Conservation (phyloP, 2,329 filamentous ascomycete species). For the Fusarium hainanense region DNA sequence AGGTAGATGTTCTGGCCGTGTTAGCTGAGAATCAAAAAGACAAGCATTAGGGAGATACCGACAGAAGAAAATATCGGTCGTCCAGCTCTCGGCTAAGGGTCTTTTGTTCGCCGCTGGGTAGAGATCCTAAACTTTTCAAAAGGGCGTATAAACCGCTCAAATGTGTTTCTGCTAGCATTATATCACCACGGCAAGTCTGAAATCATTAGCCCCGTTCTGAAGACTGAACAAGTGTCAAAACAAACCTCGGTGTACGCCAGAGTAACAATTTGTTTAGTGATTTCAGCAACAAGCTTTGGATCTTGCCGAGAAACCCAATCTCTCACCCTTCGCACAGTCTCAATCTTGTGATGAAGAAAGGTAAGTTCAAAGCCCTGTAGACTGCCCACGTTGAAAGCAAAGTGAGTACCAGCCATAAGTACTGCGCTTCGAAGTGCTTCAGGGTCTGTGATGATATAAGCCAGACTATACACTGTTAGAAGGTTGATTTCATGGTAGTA, state of each 20-base stretch:
- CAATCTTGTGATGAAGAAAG: constrained; percentile 13
- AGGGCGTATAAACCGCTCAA: constrained; percentile 6
- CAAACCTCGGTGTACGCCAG: constrained; percentile 21
- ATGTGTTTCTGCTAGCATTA: constrained; percentile 10
- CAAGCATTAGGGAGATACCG: rapidly evolving
- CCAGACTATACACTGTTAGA: neutral
- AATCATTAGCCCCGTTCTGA: rapidly evolving
- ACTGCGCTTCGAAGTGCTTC: constrained; percentile 16
- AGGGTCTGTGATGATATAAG: neutral
- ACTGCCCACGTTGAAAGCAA: constrained; percentile 9
- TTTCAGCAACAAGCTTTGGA: neutral
- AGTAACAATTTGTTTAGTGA: constrained; percentile 12
- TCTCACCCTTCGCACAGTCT: constrained; percentile 17
- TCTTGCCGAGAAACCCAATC: neutral
- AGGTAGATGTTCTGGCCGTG: neutral
- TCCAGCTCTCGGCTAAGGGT: constrained; percentile 3
- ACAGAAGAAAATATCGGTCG: constrained; percentile 21
- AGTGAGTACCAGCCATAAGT: constrained; percentile 17
- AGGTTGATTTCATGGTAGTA: rapidly evolving
- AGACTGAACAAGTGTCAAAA: rapidly evolving
- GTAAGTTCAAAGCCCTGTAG: constrained; percentile 11
- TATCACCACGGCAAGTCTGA: constrained; percentile 11
- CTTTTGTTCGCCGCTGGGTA: neutral
- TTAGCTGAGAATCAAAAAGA: neutral
- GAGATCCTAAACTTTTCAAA: neutral